Conservation (phyloP, 352 stramenopile species). For the Pythium oligandrum region DNA sequence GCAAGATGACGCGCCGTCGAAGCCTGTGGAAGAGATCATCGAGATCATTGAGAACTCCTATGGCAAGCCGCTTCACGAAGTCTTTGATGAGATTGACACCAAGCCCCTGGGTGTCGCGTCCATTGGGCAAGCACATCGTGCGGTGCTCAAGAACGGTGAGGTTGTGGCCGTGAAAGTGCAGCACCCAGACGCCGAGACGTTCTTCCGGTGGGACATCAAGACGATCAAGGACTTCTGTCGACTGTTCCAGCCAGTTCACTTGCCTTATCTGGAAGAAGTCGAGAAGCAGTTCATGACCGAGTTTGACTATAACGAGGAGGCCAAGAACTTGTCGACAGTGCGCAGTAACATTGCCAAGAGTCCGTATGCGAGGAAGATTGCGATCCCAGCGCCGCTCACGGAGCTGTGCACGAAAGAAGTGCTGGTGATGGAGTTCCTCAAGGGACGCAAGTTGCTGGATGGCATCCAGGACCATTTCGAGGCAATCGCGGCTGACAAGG, state of each 20-base stretch:
- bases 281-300: slow-evolving; percentile 98
- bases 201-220: slow-evolving; percentile 95
- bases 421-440: slow-evolving; percentile 94
- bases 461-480: slow-evolving; percentile 90
- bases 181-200: slow-evolving; percentile 91
- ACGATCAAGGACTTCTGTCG: slow-evolving; percentile 95
- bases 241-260: slow-evolving; percentile 92
- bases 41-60: slow-evolving; percentile 74
- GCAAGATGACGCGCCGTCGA: slow-evolving; percentile 76
- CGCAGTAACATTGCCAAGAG: slow-evolving; percentile 86
- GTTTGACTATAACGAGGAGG: slow-evolving; percentile 95
- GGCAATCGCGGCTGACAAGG: slow-evolving; percentile 77
- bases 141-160: slow-evolving; percentile 57
- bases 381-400: slow-evolving; percentile 82
- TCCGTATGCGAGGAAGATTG: slow-evolving; percentile 60
- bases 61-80: slow-evolving; percentile 39
- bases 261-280: slow-evolving; percentile 92
- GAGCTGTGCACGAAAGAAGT: slow-evolving; percentile 92
- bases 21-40: slow-evolving; percentile 65
- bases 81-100: slow-evolving; percentile 62
- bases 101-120: slow-evolving; percentile 76
- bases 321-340: slow-evolving; percentile 86
- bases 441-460: slow-evolving; percentile 81
- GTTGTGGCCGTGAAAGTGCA: slow-evolving; percentile 90
- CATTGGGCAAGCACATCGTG: slow-evolving; percentile 81